Base-by-base conservation (phyloP, 1,284 basidiomycete genomes). In the Grifola frondosa region DNA sequence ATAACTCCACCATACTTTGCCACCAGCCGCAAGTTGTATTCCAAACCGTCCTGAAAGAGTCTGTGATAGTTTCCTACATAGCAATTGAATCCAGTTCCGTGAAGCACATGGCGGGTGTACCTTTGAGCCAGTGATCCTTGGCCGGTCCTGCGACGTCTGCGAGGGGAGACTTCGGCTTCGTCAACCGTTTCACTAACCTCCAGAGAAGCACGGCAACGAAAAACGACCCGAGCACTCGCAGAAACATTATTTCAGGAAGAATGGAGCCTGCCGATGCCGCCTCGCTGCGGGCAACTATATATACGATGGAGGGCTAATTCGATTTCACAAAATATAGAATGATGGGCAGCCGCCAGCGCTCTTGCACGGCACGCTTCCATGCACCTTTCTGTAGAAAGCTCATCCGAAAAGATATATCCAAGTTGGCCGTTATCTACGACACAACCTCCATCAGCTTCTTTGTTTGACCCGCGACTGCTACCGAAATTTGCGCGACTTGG, bases 1-100 rank as follows among this genome's bases (percentile, higher is more conserved):
- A 65, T 56, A 3, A 66, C 58, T 3, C 63, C 56, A 4, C 69
- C 69, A 47, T 61, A 65, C 10, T 52, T 52, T n/a, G 49, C 37
- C 6, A 49, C 46, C 16, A 64, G 40, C 7, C 23, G 19, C 4
- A 54, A 43, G 24, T 49, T 54, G 37, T 56, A 56, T 8, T 48
- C 43, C 3, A 46, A 38, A 1, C 52, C 52, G 21, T 56, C 56
- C 20, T 47, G 48, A 40, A 53, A 50, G 7, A 57, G 35, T 12
- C 46, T 22, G 21, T 47, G 47, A 22, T 48, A 37, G 35, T 57
- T 57, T 4, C 56, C 56, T 57, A 24, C 20, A 19, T 24, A 3
- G 13, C 10, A 23, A 28, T n/a, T 10, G 3, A 21, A 20, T 12
- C 16, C 9, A 20, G 23, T 15, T 36, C 12, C 19, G 17, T 5